Evolutionary conservation across 2,329 filamentous ascomycete species (phyloP), one percentile per base, ranked within the genome.

Genomic region (Macroventuria anomochaeta): DNA sequence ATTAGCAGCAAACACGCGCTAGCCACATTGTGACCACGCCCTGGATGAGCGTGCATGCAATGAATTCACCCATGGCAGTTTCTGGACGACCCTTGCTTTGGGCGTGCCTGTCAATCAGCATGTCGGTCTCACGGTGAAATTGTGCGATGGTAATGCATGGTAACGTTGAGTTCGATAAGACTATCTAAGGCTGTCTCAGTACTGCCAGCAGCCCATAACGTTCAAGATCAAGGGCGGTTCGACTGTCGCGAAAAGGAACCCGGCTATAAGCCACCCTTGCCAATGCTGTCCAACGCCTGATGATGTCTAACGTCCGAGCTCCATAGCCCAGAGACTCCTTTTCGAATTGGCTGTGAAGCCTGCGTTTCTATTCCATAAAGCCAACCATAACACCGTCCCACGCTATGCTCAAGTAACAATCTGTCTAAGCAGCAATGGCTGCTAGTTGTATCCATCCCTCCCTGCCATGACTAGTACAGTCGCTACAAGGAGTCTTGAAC

Each of bases 1-100:
- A 54, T 49, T 31, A 43, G 13, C 26, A 49, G 38, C 33, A 40
- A 49, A 48, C 51, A 54, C 44, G 51, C 51, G 44, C 51, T 54
- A 54, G 44, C 51, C 51, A n/a, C n/a, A n/a, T n/a, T n/a, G n/a
- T n/a, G n/a, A n/a, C n/a, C n/a, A 54, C 43, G 50, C 49, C 49
- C 25, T 46, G 42, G 15, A 25, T 7, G 34, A 36, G 23, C 49
- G 31, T 23, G 49, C 31, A 52, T 32, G 38, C 32, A 13, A 28
- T 41, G 20, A 32, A 53, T 48, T 36, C 36, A 34, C 34, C 17
- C 28, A 32, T 40, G 20, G 21, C 36, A 7, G 8, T 31, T 13
- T 33, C 12, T 34, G 44, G 49, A 23, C 34, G 7, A 44, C 51
- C 51, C 23, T 46, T 49, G 44, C 34, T 40, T 46, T 33, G 18